phyloP scores from a whole-genome alignment of 2,329 filamentous ascomycete species.

The Penicillium frequentans region DNA sequence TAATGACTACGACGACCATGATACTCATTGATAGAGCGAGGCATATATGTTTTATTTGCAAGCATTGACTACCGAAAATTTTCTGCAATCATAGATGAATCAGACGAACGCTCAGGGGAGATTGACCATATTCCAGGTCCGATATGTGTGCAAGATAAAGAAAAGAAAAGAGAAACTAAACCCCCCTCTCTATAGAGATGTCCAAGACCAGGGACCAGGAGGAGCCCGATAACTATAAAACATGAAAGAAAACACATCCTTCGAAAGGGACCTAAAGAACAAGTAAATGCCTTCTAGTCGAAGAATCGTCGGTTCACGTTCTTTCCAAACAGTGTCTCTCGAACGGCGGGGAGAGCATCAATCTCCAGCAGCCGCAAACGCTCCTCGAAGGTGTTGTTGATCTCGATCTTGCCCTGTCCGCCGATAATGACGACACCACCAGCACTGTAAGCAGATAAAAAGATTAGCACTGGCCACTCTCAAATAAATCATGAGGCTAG shows the following conservation, averaged over 20 bases:
- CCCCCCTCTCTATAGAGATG: conserved; percentile 20
- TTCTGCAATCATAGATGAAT: conserved; percentile 11
- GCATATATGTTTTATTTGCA: conserved; percentile 5
- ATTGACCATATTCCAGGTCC: conserved; percentile 19
- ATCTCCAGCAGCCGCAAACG: conserved; percentile 81
- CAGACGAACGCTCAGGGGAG: conserved; percentile 19
- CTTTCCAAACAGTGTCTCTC: conserved; percentile 85
- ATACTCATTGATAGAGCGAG: conserved; percentile 8
- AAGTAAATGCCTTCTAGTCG: conserved; percentile 59
- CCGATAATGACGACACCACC: conserved; percentile 82
- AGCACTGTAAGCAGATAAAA: conserved; percentile 55
- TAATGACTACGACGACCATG: neutral
- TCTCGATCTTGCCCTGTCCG: conserved; percentile 88
- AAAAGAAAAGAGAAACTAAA: conserved; percentile 2
- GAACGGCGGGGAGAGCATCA: conserved; percentile 78
- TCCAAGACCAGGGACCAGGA: conserved; percentile 13
- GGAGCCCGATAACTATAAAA: conserved; percentile 23
- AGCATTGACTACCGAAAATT: conserved; percentile 12
- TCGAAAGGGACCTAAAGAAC: neutral
- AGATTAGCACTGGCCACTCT: neutral
- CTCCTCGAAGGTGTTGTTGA: conserved; percentile 97
- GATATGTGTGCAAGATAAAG: conserved; percentile 16
- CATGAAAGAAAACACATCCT: conserved; percentile 11
- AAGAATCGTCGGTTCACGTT: conserved; percentile 96
- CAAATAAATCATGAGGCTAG: neutral